Evolutionary conservation across 192 early-diverging fungal genomes (phyloP).

Genomic region (Backusella parvicylindrica): DNA sequence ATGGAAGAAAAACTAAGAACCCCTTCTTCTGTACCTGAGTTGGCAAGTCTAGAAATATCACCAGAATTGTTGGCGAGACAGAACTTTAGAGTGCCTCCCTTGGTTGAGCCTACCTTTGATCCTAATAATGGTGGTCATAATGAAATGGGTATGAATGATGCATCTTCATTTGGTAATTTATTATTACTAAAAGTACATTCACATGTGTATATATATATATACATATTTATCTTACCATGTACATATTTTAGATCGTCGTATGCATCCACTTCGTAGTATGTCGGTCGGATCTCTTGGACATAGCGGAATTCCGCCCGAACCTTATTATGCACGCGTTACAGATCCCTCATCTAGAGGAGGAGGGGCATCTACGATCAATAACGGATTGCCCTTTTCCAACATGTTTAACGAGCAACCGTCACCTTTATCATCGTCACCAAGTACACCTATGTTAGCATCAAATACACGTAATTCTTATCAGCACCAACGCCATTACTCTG

Average conservation of each 20-base stretch:
- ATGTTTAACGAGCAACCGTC: background rate
- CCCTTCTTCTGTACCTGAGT: slow-evolving; percentile 50
- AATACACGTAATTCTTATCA: slow-evolving; percentile 5
- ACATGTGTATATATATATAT: background rate
- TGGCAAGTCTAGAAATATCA: slow-evolving; percentile 54
- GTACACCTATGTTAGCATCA: slow-evolving; percentile 18
- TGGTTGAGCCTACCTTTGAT: slow-evolving; percentile 32
- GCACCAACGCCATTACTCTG: slow-evolving; percentile 19
- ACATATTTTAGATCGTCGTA: slow-evolving; percentile 7
- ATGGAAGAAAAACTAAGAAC: slow-evolving; percentile 44
- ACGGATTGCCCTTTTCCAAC: background rate
- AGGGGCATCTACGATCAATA: background rate
- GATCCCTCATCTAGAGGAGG: background rate
- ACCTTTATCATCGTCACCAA: slow-evolving; percentile 12
- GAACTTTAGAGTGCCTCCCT: slow-evolving; percentile 55
- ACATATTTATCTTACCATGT: background rate
- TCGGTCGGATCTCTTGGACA: slow-evolving; percentile 19
- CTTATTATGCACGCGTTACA: background rate
- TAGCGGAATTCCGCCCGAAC: background rate
- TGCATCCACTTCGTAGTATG: slow-evolving; percentile 25
- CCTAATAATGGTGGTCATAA: background rate
- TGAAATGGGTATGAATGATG: background rate
- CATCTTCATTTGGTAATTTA: background rate
- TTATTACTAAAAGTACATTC: background rate
- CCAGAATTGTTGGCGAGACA: slow-evolving; percentile 57